Conservation (phyloP, 768 basidiomycete species). For the Ephemerocybe angulata region DNA sequence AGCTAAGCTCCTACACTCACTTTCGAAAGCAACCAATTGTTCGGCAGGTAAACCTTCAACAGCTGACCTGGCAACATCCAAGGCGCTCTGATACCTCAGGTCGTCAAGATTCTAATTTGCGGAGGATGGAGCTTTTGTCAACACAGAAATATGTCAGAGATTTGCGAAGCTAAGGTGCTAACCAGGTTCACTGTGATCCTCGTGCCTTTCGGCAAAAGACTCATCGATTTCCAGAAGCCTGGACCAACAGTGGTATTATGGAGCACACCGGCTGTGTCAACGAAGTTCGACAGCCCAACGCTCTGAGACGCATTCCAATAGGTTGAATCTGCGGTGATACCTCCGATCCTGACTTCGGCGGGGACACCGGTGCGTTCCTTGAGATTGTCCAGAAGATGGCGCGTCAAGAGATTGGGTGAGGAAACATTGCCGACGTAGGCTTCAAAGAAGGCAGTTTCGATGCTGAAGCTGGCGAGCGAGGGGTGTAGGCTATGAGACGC, state of each 20-base stretch:
- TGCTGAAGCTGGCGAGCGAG: slow-evolving; percentile 49
- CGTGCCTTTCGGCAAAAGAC: slow-evolving; percentile 43
- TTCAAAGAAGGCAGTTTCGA: slow-evolving; percentile 53
- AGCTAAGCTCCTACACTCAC: slow-evolving; percentile 23
- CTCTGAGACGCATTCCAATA: slow-evolving; percentile 42
- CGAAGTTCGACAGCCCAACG: slow-evolving; percentile 39
- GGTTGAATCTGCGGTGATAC: slow-evolving; percentile 53
- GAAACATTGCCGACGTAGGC: slow-evolving; percentile 45
- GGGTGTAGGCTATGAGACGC: slow-evolving; percentile 43
- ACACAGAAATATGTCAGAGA: neutral
- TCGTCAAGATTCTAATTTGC: slow-evolving; percentile 40
- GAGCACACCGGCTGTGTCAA: slow-evolving; percentile 40
- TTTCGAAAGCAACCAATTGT: slow-evolving; percentile 44
- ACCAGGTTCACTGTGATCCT: slow-evolving; percentile 46
- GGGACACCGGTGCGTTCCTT: slow-evolving; percentile 41
- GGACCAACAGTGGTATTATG: slow-evolving; percentile 51
- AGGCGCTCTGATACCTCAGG: slow-evolving; percentile 38
- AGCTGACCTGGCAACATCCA: slow-evolving; percentile 42
- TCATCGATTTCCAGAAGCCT: slow-evolving; percentile 45
- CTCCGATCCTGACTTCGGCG: slow-evolving; percentile 47
- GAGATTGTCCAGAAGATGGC: slow-evolving; percentile 43
- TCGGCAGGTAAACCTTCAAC: slow-evolving; percentile 31
- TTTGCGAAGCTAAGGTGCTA: slow-evolving; percentile 7
- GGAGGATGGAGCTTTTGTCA: neutral
- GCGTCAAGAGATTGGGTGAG: slow-evolving; percentile 40